Conservation (phyloP, 768 basidiomycete species). For the Suillus americanus region DNA sequence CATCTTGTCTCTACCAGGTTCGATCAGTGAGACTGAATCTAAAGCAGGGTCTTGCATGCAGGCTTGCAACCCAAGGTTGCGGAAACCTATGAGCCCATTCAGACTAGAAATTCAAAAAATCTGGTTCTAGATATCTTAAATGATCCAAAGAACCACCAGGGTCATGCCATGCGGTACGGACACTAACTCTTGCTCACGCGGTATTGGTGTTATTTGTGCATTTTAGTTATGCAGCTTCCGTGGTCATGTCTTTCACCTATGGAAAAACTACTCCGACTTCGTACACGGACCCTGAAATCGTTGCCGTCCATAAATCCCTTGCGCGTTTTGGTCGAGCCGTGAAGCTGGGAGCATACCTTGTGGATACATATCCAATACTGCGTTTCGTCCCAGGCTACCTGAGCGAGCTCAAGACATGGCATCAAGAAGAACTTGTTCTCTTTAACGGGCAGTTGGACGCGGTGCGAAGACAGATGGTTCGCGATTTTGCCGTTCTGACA, state of each 20-base stretch:
- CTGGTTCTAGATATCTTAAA: background rate
- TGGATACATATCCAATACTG: constrained; percentile 25
- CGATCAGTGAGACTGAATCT: background rate
- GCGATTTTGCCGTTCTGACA: background rate
- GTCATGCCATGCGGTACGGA: background rate
- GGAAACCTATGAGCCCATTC: background rate
- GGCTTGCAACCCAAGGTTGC: background rate
- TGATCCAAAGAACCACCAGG: background rate
- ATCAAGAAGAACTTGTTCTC: constrained; percentile 38
- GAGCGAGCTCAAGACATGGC: constrained; percentile 51
- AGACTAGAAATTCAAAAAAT: background rate
- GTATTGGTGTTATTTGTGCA: background rate
- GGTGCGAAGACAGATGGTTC: constrained; percentile 31
- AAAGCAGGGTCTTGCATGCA: background rate
- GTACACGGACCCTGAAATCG: constrained; percentile 36
- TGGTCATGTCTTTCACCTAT: background rate
- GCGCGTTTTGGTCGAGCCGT: constrained; percentile 27
- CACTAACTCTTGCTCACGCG: background rate
- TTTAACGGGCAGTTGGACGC: constrained; percentile 30
- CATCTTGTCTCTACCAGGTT: background rate
- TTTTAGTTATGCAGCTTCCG: background rate
- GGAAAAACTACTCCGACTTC: constrained; percentile 27
- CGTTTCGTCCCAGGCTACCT: constrained; percentile 36
- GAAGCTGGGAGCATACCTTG: constrained; percentile 24
- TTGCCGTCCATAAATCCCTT: constrained; percentile 26